phyloP scores from a whole-genome alignment of 2,329 filamentous ascomycete genomes.

The Penicillium decumbens region DNA sequence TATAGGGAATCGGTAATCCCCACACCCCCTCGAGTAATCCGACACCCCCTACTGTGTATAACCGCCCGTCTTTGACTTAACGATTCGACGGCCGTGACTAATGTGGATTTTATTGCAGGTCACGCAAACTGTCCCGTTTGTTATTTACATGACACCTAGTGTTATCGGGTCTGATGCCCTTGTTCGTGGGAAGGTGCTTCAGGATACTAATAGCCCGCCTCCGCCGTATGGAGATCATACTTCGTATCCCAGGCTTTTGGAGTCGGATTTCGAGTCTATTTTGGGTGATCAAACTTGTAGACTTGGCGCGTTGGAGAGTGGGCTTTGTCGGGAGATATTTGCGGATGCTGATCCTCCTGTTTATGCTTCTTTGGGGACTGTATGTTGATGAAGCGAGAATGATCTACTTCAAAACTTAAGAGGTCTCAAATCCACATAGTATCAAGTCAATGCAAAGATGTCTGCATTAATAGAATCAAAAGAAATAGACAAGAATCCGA shows the following conservation, averaged over 20 bases:
- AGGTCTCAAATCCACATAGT: not conserved
- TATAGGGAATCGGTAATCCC: not conserved
- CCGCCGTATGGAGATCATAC: not conserved
- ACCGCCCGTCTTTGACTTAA: not conserved
- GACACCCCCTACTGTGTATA: too few species aligned
- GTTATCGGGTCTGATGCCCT: not conserved
- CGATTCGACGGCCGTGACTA: not conserved
- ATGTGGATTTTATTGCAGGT: not conserved
- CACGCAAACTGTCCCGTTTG: not conserved
- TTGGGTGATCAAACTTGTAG: not conserved
- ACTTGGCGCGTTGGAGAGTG: not conserved
- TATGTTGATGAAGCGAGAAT: not conserved
- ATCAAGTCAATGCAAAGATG: not conserved
- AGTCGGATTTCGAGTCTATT: not conserved
- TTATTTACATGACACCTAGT: not conserved
- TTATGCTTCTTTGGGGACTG: not conserved
- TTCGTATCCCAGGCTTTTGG: not conserved
- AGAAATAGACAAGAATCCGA: conserved; percentile 2
- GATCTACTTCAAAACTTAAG: not conserved
- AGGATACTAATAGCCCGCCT: not conserved
- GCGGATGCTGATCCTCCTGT: not conserved
- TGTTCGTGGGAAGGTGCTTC: not conserved
- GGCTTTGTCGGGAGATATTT: not conserved
- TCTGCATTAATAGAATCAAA: conserved; percentile 3
- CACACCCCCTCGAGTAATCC: too few species aligned